Percentiles rank a stretch among this genome's conserved stretches.
phyloP scores from a whole-genome alignment of 345 rosid genomes.

The Rhodamnia rubescens region DNA sequence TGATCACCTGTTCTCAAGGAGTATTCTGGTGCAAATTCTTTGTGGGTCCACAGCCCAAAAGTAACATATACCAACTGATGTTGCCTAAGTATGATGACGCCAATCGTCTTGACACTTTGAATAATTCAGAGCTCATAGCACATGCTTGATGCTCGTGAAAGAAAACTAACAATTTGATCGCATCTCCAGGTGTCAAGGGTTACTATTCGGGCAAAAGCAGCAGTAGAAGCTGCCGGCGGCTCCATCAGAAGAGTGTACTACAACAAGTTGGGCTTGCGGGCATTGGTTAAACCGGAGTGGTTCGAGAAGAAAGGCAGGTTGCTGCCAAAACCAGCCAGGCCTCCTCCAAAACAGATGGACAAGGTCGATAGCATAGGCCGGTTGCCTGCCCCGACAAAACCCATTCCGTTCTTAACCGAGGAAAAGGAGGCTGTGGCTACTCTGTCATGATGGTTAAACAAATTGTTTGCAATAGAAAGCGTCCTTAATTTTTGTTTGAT shows the following conservation, averaged over 20 bases:
- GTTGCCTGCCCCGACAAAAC: slow-evolving; percentile 79
- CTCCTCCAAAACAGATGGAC: slow-evolving; percentile 83
- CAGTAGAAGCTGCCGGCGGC: slow-evolving; percentile 89
- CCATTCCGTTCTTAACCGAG: slow-evolving; percentile 50
- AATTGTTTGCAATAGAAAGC: not conserved
- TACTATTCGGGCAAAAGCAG: slow-evolving; percentile 80
- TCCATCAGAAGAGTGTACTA: slow-evolving; percentile 83
- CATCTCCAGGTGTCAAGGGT: slow-evolving; percentile 67
- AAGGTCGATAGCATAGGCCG: slow-evolving; percentile 95
- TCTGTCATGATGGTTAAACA: not conserved
- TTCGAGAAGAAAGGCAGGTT: slow-evolving; percentile 92
- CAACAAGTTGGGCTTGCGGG: slow-evolving; percentile 78
- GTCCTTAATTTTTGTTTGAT: not conserved
- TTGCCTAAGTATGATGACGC: not conserved
- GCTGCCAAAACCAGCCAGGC: slow-evolving; percentile 82
- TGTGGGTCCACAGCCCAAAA: not conserved
- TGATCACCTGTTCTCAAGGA: not conserved
- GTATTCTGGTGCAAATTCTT: not conserved
- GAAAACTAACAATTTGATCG: not conserved
- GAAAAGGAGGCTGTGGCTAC: slow-evolving; percentile 24
- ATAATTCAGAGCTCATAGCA: not conserved
- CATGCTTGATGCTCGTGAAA: not conserved
- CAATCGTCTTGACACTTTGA: not conserved
- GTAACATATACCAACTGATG: not conserved
- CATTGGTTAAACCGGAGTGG: slow-evolving; percentile 89